Conservation (phyloP, 2,329 filamentous ascomycete genomes). For the Paecilomyces dactylethromorphus region DNA sequence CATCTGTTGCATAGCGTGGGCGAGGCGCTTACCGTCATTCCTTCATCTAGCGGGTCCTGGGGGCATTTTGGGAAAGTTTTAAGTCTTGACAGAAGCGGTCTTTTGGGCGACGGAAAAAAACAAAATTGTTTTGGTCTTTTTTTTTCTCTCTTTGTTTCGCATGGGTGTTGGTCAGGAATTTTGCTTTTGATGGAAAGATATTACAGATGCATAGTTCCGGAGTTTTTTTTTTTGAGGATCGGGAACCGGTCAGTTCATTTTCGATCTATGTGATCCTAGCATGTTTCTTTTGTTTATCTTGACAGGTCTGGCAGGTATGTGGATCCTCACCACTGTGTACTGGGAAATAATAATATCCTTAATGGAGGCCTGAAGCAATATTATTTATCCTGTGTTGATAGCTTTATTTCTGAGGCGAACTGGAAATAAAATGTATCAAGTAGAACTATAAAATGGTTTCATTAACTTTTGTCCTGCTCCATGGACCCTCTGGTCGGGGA, state of each 20-base stretch:
- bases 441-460: too few species aligned
- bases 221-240: not conserved
- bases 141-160: not conserved
- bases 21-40: slow-evolving; percentile 10
- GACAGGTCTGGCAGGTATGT: not conserved
- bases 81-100: not conserved
- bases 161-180: not conserved
- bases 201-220: not conserved
- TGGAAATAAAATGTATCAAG: too few species aligned
- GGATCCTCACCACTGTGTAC: not conserved
- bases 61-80: not conserved
- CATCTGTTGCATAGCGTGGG: slow-evolving; percentile 9
- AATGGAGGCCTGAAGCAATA: not conserved
- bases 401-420: not conserved
- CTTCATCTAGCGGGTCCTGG: slow-evolving; percentile 4
- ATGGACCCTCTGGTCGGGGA: not conserved
- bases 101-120: not conserved
- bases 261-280: not conserved
- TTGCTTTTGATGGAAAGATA: not conserved
- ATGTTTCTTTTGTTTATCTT: not conserved
- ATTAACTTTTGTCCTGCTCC: not conserved
- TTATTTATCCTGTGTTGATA: not conserved
- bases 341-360: not conserved
- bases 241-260: not conserved
- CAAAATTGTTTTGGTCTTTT: not conserved